Conservation (phyloP, 2,329 filamentous ascomycete species). For the Fusarium gaditjirri region DNA sequence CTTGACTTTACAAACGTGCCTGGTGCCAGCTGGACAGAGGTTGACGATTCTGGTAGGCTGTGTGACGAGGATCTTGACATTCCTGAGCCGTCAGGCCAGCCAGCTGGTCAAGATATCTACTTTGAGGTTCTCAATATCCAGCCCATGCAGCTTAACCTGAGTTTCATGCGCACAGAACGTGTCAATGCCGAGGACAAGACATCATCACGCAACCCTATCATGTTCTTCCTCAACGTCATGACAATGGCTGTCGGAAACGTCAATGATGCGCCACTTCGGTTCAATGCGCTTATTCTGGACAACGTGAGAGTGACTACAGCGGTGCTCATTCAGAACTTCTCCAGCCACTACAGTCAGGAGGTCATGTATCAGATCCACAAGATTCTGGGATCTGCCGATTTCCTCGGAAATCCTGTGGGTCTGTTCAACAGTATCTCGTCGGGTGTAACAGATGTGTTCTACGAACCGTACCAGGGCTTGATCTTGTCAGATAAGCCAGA, state of each 20-base stretch:
- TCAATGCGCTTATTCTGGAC: constrained; percentile 94
- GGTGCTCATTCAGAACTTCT: constrained; percentile 85
- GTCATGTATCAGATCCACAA: constrained; percentile 96
- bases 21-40: constrained; percentile 78
- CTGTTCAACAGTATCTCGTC: constrained; percentile 99
- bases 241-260: constrained; percentile 99
- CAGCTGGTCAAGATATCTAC: constrained; percentile 93
- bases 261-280: constrained; percentile 93
- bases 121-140: constrained; percentile 97
- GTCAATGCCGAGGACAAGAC: constrained; percentile 97
- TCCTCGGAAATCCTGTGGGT: constrained; percentile 96
- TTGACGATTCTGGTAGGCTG: constrained; percentile 81
- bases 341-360: constrained; percentile 96
- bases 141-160: constrained; percentile 97
- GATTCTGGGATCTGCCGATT: constrained; percentile 95
- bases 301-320: constrained; percentile 92
- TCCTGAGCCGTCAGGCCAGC: constrained; percentile 86
- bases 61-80: constrained; percentile 92
- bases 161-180: constrained; percentile 94
- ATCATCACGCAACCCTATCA: constrained; percentile 89
- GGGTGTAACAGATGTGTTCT: constrained; percentile 97
- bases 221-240: constrained; percentile 98
- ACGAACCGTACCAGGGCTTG: constrained; percentile 97
- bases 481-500: constrained; percentile 97
- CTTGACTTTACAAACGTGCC: constrained; percentile 95